Base-by-base conservation (phyloP, 192 early-diverging fungal genomes). In the Piromyces sp. region DNA sequence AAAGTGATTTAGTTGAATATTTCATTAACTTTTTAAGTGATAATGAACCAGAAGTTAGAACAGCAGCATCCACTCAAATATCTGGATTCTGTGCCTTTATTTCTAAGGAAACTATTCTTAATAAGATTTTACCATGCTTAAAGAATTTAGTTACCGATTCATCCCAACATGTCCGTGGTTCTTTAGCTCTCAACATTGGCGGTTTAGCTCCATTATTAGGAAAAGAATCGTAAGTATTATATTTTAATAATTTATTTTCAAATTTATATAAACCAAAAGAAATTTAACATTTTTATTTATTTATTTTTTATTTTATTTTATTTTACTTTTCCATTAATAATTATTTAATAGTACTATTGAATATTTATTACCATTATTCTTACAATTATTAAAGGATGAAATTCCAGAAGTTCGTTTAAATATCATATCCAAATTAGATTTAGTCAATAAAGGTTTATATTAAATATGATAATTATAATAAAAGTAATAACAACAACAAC, bases 341-440 rank as follows among this genome's bases (percentile, higher is more conserved):
- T 4, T 36, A 36, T 36, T 7, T 36, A 36, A 12, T 84, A 94
- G 94, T 30, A 98, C 98, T 31, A 95, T 95, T 40, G 96, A 98
- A 84, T 93, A 96, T 83, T 88, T 99, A 80, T 86, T 98, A 79
- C 96, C 96, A n/a, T 86, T 98, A 82, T 97, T 99, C 86, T 87
- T 99, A 84, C 96, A 95, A 58, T 91, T 98, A 83, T 89, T 99
- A 81, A 99, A 98, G 89, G 98, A 99, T 84, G 95, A 96, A 84
- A 94, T 94, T 84, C 92, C 96, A 22, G 98, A 99, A 79, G 98
- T 99, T 80, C 94, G 98, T 80, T 91, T 99, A 30, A 98, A 98
- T 87, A 95, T 99, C 81, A 99, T 99, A 84, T 97, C 96, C 19
- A 97, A 97, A 88, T 90, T 99, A 38, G 97, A 99, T 83, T 92